Evolutionary conservation across 2,329 filamentous ascomycete species (phyloP), one percentile per base, ranked within the genome.

Genomic region (Diplodia scrobiculata): DNA sequence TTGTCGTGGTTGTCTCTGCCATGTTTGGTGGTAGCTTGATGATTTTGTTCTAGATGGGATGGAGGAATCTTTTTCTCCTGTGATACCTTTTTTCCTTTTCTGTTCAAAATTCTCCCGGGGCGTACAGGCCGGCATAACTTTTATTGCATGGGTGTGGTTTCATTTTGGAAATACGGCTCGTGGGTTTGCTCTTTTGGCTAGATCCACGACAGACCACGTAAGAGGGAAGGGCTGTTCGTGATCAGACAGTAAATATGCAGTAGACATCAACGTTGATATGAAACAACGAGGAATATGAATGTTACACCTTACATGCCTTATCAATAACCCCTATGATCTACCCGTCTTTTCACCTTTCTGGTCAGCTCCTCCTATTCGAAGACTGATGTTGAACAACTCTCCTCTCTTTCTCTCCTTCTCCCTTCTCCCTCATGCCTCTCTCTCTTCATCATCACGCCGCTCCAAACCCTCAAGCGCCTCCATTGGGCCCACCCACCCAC

Each of bases 71-170:
- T 25, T 32, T 3, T 36, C 7, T 25, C 48, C n/a, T 36, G n/a
- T 48, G n/a, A 32, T 36, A 36, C 10, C 34, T 10, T 25, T 27
- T 25, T 25, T 25, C 25, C 25, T 25, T 3, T 36, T 29, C 14
- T 19, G 41, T 45, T 19, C 41, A 45, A 45, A 45, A 36, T 36
- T 45, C 41, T 19, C n/a, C 41, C 17, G 1, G 34, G 45, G 58
- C 58, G 58, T 62, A 62, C n/a, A 62, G 58, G 45, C 45, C 45
- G 21, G 55, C 71, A 27, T 67, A 69, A 29, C 67, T 67, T 32
- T 19, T 52, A 10, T n/a, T 32, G 29, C 5, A 54, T 5, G 3
- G 48, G 17, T 7, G 13, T 13, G 36, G 41, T 10, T 19, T 36
- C 13, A 13, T 27, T 34, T 27, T 36, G 41, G 9, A 45, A 10